These are phyloP conservation scores for Globisporangium viniferum DNA, from an alignment of 352 stramenopile species.

Conservation along the genomic window DNA sequence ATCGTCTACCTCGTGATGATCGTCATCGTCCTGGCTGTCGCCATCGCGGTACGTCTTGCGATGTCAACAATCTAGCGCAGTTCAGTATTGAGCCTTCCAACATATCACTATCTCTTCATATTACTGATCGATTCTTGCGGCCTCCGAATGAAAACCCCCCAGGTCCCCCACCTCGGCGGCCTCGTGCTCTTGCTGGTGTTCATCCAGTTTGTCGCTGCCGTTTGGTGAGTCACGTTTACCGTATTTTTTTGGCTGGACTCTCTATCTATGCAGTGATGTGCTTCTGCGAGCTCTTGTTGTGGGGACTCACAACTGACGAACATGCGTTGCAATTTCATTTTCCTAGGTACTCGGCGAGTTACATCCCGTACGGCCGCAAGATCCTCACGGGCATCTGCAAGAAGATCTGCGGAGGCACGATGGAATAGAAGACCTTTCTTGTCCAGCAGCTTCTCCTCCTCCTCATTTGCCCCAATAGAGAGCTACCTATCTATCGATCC, in stretches of 20 bases:
- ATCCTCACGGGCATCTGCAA: constrained; percentile 64
- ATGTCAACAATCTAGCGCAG: too few relatives aligned
- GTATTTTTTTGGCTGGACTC: background rate
- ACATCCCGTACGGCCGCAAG: constrained; percentile 82
- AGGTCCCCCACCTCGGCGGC: constrained; percentile 62
- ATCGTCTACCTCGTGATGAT: constrained; percentile 81
- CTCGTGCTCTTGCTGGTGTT: constrained; percentile 79
- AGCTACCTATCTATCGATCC: too few relatives aligned
- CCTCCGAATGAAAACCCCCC: background rate
- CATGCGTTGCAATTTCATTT: background rate
- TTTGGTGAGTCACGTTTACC: constrained; percentile 41
- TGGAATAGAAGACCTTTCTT: constrained; percentile 9
- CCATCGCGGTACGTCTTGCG: constrained; percentile 43
- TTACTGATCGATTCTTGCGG: background rate
- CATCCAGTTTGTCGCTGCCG: constrained; percentile 67
- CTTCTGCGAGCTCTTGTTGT: background rate
- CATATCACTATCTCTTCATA: background rate
- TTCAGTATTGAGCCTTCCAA: too few relatives aligned
- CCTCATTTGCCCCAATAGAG: too few relatives aligned
- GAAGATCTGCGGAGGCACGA: constrained; percentile 49
- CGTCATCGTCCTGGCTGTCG: constrained; percentile 62
- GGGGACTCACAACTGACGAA: background rate
- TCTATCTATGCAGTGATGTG: background rate
- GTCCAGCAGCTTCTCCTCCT: too few relatives aligned
- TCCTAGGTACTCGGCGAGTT: constrained; percentile 76